These are phyloP conservation scores for Xeromyces bisporus DNA, from an alignment of 495 filamentous ascomycete species.

Conservation along the genomic window DNA sequence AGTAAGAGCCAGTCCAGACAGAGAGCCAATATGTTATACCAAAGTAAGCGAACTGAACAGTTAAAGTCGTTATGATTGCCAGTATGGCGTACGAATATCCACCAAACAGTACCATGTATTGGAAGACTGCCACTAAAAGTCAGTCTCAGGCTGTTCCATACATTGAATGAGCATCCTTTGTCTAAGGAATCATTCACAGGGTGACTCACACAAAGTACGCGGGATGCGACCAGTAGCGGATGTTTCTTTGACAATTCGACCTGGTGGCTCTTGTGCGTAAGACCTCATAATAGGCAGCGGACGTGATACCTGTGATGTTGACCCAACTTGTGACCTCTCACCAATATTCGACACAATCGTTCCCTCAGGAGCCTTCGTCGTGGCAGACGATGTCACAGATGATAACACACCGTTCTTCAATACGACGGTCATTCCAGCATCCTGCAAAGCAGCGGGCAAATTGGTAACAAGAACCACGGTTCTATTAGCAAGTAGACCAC, in stretches of 20 bases:
- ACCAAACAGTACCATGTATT: conserved; percentile 11
- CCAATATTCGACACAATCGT: too few relatives aligned
- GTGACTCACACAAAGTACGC: conserved; percentile 12
- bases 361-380: not conserved
- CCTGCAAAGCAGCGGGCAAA: conserved; percentile 27
- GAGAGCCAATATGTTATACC: conserved; percentile 14
- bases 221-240: conserved; percentile 11
- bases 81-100: conserved; percentile 7
- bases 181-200: too few relatives aligned
- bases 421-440: conserved; percentile 25
- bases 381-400: conserved; percentile 1
- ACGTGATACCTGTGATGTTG: not conserved
- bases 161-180: not conserved
- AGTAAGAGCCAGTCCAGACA: conserved; percentile 13
- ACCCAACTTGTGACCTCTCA: too few relatives aligned
- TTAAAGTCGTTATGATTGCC: conserved; percentile 7
- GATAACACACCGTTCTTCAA: conserved; percentile 23
- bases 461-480: conserved; percentile 53
- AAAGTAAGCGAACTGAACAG: conserved; percentile 12
- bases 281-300: not conserved
- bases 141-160: too few relatives aligned
- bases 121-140: conserved; percentile 4
- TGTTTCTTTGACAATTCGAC: conserved; percentile 6
- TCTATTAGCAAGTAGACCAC: conserved; percentile 37
- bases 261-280: not conserved